Base-by-base conservation (phyloP, 495 filamentous ascomycete genomes). In the Aspergillus ellipticus region DNA sequence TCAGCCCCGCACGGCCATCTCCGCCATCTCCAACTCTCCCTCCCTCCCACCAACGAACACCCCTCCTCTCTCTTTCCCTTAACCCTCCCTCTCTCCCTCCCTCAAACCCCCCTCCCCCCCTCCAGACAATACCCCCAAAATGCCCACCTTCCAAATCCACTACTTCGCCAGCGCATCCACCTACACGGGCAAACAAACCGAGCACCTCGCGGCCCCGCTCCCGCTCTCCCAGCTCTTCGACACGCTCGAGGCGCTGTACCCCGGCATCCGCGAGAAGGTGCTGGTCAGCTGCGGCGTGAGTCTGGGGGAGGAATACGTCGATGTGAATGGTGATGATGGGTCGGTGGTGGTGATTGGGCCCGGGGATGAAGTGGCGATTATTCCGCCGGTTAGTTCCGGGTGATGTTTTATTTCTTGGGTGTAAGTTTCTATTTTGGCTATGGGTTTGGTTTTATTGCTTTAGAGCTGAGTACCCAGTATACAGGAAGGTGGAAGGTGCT, bases 291-390 rank as follows among this genome's bases (percentile, higher is more conserved):
- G 87, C 64, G 82, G 94, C 13, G 77, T 97, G 26, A 97, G 95
- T 26, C 66, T 97, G 33, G 95, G 96, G 57, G 73, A 95, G 35
- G 82, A 91, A 24, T 98, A 97, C 73, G 85, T 96, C 31, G 91
- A 98, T 71, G 54, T 93, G 41, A 62, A 68, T 19, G 67, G 66
- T 6, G 66, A 68, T 0, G 65, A 68, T 31, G 61, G 52, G 42
- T 6, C 35, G 53, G n/a, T n/a, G 2, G 62, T 70, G 6, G 67
- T 86, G 42, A 89, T 98, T 56, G 64, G 85, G 53, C 82, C 78
- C 19, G 92, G 91, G 16, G 89, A 94, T 61, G 94, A 98, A 72
- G 90, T 97, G 43, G 95, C 88, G 10, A 86, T 98, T 43, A 97
- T 98, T 57, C 94, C 94, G 28, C 94, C 94, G n/a, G 94, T 97